Base-by-base conservation (phyloP, 768 basidiomycete genomes). In the Serendipita sp. region DNA sequence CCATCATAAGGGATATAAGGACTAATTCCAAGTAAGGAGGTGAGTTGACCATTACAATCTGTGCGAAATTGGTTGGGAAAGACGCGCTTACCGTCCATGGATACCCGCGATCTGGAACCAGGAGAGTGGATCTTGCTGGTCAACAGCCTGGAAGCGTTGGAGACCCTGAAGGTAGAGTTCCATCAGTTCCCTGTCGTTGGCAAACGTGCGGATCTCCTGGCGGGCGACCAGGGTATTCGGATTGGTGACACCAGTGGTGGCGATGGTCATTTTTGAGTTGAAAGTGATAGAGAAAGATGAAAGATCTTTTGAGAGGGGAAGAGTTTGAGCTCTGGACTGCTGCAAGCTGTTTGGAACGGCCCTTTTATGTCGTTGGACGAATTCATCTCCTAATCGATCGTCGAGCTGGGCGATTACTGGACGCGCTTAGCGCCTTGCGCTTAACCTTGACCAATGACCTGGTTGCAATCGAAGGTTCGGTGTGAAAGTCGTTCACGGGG, bases 21-120 rank as follows among this genome's bases (percentile, higher is more conserved):
- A 7, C 66, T 45, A 44, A 28, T 34, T 30, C 11, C 38, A 16
- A 38, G 56, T 15, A 3, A 23, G 4, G 8, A 64, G 15, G 44
- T 23, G n/a, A 54, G 10, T 54, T 34, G 23, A 34, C 13, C 7
- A 52, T 32, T 32, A 60, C 4, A 28, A 23, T 10, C 23, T 35
- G 32, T 32, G n/a, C 32, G 23, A 32, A 28, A 51, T 8, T 5
- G 48, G 8, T 32, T 51, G 16, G 35, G 36, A 60, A 4, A 10
- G 56, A n/a, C 4, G 34, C 34, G 35, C 56, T 23, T n/a, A 54
- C 30, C 78, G 69, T 3, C 81, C 82, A 66, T 83, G 82, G 65
- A 83, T 81, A 16, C 79, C 80, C 2, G 73, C 76, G 45, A 83
- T 73, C 51, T 75, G 72, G 71, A 78, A 80, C 70, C 75, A 78